Evolutionary conservation across 139 green algal genomes (phyloP).

Genomic region (Auxenochlorella pyrenoidosa): DNA sequence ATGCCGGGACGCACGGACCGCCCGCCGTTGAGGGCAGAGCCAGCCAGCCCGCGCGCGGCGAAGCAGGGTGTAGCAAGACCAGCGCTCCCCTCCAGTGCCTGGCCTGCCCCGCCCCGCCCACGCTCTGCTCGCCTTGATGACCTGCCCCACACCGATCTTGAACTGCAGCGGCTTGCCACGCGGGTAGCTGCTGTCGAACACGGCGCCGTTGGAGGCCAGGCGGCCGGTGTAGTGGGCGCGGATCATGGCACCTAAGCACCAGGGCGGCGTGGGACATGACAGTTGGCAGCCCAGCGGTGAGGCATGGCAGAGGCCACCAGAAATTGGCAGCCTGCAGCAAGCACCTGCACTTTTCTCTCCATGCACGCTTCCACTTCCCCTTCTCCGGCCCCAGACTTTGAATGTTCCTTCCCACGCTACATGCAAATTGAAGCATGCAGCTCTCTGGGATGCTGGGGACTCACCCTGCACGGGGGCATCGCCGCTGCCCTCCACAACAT

Average conservation of each 20-base stretch:
- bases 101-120: too few relatives aligned
- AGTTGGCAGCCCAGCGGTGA: too few relatives aligned
- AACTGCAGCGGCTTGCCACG: conserved; percentile 82
- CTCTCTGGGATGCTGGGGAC: background rate
- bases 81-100: background rate
- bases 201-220: conserved; percentile 69
- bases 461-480: conserved; percentile 51
- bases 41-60: too few relatives aligned
- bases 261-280: too few relatives aligned
- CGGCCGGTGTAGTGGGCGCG: conserved; percentile 83
- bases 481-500: conserved; percentile 67
- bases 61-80: too few relatives aligned
- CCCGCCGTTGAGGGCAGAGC: too few relatives aligned
- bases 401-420: background rate
- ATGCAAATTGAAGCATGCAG: background rate
- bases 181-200: conserved; percentile 89
- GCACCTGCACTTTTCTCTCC: too few relatives aligned
- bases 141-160: conserved; percentile 73
- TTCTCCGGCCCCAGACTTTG: background rate
- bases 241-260: background rate
- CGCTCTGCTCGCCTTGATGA: conserved; percentile 55
- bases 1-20: too few relatives aligned
- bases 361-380: too few relatives aligned
- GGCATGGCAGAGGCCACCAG: too few relatives aligned
- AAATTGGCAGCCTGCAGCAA: too few relatives aligned